Percentiles rank a stretch among this genome's conserved stretches.
phyloP scores from a whole-genome alignment of 352 stramenopile genomes.

The Pythium rhizo-oryzae region DNA sequence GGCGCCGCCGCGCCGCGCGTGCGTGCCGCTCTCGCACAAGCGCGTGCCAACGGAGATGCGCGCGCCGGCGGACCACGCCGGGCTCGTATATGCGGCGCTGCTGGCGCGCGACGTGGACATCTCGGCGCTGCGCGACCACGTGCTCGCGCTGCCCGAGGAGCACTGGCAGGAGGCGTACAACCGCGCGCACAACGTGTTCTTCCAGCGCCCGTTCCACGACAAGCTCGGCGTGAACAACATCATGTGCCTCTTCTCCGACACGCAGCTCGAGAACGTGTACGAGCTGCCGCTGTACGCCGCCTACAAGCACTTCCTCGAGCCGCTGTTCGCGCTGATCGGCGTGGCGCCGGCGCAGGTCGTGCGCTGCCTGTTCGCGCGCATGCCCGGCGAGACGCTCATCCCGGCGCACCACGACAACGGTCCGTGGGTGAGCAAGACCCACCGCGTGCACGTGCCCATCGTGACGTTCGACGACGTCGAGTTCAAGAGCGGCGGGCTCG shows the following conservation, averaged over 20 bases:
- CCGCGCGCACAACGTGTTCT: slow-evolving; percentile 76
- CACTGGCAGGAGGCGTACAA: slow-evolving; percentile 56
- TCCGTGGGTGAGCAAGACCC: slow-evolving; percentile 91
- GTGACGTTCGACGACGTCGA: slow-evolving; percentile 74
- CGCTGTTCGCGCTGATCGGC: slow-evolving; percentile 76
- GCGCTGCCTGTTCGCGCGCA: slow-evolving; percentile 91
- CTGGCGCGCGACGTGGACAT: slow-evolving; percentile 45
- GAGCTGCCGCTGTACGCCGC: slow-evolving; percentile 89
- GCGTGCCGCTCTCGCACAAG: slow-evolving; percentile 57
- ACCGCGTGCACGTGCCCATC: slow-evolving; percentile 95
- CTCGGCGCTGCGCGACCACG: slow-evolving; percentile 35
- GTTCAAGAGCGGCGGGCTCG: slow-evolving; percentile 65
- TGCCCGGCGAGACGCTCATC: slow-evolving; percentile 93
- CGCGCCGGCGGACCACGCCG: slow-evolving; percentile 37
- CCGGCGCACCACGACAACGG: slow-evolving; percentile 96
- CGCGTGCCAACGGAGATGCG: slow-evolving; percentile 58
- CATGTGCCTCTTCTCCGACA: slow-evolving; percentile 96
- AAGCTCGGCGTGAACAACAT: slow-evolving; percentile 95
- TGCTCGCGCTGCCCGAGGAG: slow-evolving; percentile 37
- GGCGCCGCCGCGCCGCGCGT: slow-evolving; percentile 37
- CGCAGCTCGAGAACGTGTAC: slow-evolving; percentile 93
- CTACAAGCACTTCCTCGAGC: slow-evolving; percentile 47
- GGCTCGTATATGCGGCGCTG: slow-evolving; percentile 46
- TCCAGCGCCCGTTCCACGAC: slow-evolving; percentile 94
- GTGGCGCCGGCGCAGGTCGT: slow-evolving; percentile 69